phyloP scores from a whole-genome alignment of 345 rosid species.

The Arabidopsis arenosa region DNA sequence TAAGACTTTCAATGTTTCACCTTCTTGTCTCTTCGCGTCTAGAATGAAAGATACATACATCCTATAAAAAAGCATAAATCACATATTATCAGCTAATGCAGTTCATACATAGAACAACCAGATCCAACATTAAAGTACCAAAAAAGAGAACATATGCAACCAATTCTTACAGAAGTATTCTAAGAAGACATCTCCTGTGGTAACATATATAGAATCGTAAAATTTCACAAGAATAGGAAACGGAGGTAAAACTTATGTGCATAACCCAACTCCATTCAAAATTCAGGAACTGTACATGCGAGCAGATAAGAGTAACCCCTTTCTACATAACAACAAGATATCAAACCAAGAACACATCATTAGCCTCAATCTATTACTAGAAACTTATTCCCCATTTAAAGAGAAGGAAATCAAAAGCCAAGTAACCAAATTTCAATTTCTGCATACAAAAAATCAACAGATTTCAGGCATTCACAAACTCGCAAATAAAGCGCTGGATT shows the following conservation, averaged over 20 bases:
- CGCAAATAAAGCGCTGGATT: background rate
- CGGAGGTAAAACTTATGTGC: constrained; percentile 4
- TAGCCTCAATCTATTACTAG: background rate
- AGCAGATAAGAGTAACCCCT: constrained; percentile 17
- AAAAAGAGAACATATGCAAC: constrained; percentile 17
- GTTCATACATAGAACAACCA: constrained; percentile 19
- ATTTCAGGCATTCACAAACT: background rate
- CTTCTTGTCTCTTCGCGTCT: constrained; percentile 65
- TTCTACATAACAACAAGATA: background rate
- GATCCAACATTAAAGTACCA: constrained; percentile 6
- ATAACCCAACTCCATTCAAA: constrained; percentile 22
- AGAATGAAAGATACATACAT: constrained; percentile 65
- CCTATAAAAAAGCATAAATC: constrained; percentile 51
- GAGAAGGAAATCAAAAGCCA: constrained; percentile 17
- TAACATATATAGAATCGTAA: constrained; percentile 1
- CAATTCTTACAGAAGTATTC: constrained; percentile 5
- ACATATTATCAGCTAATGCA: constrained; percentile 37
- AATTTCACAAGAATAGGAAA: background rate
- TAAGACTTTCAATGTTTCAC: constrained; percentile 50
- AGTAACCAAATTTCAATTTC: constrained; percentile 4
- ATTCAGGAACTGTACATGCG: constrained; percentile 19
- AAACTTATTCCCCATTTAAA: constrained; percentile 1
- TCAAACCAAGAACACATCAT: constrained; percentile 6
- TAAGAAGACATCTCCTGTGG: constrained; percentile 14
- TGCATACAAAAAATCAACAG: background rate